Conservation (phyloP, 2,329 filamentous ascomycete species). For the Alternaria burnsii region DNA sequence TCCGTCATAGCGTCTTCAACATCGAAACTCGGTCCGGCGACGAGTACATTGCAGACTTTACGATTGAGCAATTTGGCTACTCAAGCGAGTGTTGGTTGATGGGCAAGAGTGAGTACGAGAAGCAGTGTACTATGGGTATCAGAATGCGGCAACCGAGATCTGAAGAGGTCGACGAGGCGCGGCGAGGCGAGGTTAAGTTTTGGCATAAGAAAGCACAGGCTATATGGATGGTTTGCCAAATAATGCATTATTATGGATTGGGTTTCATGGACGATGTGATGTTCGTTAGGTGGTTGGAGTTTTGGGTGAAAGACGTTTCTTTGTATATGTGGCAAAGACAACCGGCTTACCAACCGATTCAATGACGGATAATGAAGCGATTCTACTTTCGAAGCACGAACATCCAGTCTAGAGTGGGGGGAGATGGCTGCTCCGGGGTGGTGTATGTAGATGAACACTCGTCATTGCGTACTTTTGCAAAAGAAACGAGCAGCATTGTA, state of each 20-base stretch:
- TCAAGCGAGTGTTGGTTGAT: conserved; percentile 3
- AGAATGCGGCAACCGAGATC: not conserved
- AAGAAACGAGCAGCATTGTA: not conserved
- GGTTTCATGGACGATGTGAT: not conserved
- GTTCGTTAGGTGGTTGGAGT: not conserved
- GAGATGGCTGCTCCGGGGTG: not conserved
- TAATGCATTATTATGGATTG: not conserved
- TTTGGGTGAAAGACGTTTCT: not conserved
- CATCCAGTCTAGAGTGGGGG: not conserved
- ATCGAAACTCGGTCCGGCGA: not conserved
- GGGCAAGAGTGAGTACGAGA: not conserved
- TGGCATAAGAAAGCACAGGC: not conserved
- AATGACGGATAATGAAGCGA: not conserved
- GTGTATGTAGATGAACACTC: not conserved
- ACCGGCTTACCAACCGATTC: not conserved
- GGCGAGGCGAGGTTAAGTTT: not conserved
- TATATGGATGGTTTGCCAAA: not conserved
- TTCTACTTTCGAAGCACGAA: not conserved
- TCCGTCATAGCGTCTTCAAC: conserved; percentile 13
- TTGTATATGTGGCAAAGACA: not conserved
- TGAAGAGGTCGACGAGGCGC: not conserved
- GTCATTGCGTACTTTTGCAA: conserved; percentile 1
- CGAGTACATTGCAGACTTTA: conserved; percentile 17
- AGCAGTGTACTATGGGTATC: not conserved
- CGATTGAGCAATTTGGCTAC: conserved; percentile 15